phyloP scores from a whole-genome alignment of 192 early-diverging fungal genomes.

The Podila minutissima region DNA sequence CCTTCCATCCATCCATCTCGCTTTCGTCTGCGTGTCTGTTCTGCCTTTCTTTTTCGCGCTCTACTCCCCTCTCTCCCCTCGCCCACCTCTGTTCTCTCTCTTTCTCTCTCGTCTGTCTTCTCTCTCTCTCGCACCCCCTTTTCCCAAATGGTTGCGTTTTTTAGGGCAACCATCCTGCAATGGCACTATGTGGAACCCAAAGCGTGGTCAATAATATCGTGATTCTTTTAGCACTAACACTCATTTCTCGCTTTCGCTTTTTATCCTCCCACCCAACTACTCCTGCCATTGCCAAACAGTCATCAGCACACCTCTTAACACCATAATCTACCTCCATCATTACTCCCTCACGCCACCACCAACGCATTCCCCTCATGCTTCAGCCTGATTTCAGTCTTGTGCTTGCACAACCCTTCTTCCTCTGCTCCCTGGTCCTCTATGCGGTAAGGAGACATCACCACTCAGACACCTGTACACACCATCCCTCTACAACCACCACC shows the following conservation, averaged over 20 bases:
- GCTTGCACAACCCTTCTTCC: slow-evolving; percentile 38
- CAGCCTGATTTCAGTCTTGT: slow-evolving; percentile 25
- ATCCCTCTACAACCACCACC: neutral
- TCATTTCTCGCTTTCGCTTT: neutral
- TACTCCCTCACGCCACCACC: neutral
- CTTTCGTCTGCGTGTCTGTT: neutral
- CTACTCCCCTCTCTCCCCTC: neutral
- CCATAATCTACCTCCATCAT: neutral
- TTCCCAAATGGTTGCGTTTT: too few species aligned
- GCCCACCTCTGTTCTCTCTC: neutral
- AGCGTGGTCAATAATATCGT: too few species aligned
- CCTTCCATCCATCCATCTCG: neutral
- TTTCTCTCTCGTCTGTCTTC: neutral
- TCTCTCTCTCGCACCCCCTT: neutral
- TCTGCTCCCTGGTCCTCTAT: slow-evolving; percentile 42
- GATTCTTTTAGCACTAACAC: neutral
- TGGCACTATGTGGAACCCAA: too few species aligned
- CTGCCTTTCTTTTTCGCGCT: neutral
- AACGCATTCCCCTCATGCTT: slow-evolving; percentile 11
- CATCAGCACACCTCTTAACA: neutral
- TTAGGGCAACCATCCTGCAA: slow-evolving; percentile 3
- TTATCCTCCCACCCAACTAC: neutral
- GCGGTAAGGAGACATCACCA: slow-evolving; percentile 12
- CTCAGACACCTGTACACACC: neutral
- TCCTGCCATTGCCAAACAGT: neutral